Base-by-base conservation (phyloP, 257 asterid species). In the Nicotiana obtusifolia region DNA sequence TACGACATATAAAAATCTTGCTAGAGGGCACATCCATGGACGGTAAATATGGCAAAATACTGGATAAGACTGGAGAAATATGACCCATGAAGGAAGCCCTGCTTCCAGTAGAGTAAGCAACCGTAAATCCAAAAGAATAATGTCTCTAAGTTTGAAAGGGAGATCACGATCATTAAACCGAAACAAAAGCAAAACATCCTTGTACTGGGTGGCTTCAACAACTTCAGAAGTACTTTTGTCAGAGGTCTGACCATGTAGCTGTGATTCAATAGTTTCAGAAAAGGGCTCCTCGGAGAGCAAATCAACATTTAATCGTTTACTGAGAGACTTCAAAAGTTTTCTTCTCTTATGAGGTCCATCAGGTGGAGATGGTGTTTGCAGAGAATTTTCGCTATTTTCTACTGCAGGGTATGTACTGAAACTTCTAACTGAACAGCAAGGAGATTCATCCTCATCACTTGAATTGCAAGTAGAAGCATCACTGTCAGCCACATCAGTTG, bases 21-120 rank as follows among this genome's bases (percentile, higher is more conserved):
- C 98, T 81, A 96, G 86, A 84, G 98, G 98, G 78, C 98, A 96
- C 99, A 96, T 96, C 99, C 98, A 96, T 8, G 99, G 99, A 61
- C 98, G 98, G 81, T 96, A 94, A 81, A 96, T 81, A 89, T 91
- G 94, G 90, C 93, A 90, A 87, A 96, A 92, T 37, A 89, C 94
- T 5, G 99, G 99, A 87, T 96, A 96, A 37, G 99, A 94, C 80
- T 96, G 99, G 83, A 96, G 95, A 89, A 96, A 94, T 80, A 94
- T 87, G 81, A 93, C 98, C 99, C 99, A 96, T 66, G 98, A 91
- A 44, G 99, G 99, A 86, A 96, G 98, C 24, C 99, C 99, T 37
- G 97, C 90, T 87, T 96, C 99, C 73, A 94, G 90, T 61, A 94
- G 89, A 80, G 97, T 94, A 78, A 94, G 98, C 77, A 96, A 85